phyloP scores from a whole-genome alignment of 108 stramenopile genomes.

The Skeletonema potamos region DNA sequence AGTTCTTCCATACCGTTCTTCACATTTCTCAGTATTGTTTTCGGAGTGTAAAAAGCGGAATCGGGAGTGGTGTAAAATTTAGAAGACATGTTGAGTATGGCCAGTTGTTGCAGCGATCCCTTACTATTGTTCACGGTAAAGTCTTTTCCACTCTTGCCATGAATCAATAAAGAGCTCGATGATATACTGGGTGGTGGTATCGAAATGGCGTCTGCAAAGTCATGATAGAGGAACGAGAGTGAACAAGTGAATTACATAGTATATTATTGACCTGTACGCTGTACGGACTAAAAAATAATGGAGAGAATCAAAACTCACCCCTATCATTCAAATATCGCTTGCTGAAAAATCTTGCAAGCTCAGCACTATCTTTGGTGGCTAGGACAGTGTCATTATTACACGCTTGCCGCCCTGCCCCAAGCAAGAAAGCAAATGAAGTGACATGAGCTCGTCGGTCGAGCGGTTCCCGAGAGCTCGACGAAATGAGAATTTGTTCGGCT shows the following conservation, averaged over 20 bases:
- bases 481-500: background rate
- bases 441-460: background rate
- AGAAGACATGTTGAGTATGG: background rate
- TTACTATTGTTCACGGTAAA: background rate
- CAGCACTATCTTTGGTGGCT: background rate
- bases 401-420: background rate
- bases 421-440: background rate
- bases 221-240: too few species aligned
- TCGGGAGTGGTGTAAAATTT: slow-evolving; percentile 5
- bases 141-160: background rate
- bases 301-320: background rate
- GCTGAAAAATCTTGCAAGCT: background rate
- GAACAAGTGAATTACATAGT: too few species aligned
- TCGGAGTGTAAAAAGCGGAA: background rate
- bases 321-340: background rate
- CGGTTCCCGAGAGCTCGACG: background rate
- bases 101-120: background rate
- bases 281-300: background rate
- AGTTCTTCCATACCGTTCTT: slow-evolving; percentile 5
- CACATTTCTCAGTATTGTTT: background rate
- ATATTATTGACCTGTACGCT: too few species aligned
- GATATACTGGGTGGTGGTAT: background rate
- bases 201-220: background rate
- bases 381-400: background rate
- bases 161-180: background rate